Base-by-base conservation (phyloP, 441 rosid genomes). In the Codiaeum variegatum region DNA sequence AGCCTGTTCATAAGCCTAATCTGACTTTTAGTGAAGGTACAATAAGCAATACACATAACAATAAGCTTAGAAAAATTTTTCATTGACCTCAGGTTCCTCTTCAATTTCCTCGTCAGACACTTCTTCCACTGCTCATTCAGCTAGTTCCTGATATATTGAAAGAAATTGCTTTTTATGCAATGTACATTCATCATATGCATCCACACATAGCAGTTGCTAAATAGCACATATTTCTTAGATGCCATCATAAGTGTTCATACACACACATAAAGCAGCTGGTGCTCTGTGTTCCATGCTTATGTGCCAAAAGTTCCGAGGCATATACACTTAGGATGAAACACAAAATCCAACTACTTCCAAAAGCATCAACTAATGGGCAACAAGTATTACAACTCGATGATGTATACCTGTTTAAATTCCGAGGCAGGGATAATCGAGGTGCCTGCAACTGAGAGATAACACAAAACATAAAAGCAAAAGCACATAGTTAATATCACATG, bases 391-490 rank as follows among this genome's bases (percentile, higher is more conserved):
- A 63, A 28, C 69, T 3, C 42, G 28, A 24, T 80, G 66, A 76
- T 62, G 58, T 1, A 26, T 52, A 89, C 94, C 88, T 76, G 78
- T 74, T 77, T 90, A 91, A 89, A 36, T 89, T 79, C 18, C 87
- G 87, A 70, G 94, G 93, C 56, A 91, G 93, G 34, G 85, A n/a
- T n/a, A n/a, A n/a, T 46, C 42, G 91, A 87, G 55, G 89, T 83
- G 34, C 97, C 94, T 6, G 97, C 90, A 85, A 82, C 94, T 89
- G 83, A 79, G 83, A 79, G 83, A 64, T 64, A 56, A 76, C 21
- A 52, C 28, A 61, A 76, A 67, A 24, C 31, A 60, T 59, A 62
- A 49, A 52, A 55, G 62, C 36, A 61, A 46, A 59, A 58, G 32
- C 1, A 40, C 49, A 63, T 15, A 36, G 38, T 64, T 64, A 26